phyloP scores from a whole-genome alignment of 257 asterid genomes.

The Parsonsia alboflavescens region DNA sequence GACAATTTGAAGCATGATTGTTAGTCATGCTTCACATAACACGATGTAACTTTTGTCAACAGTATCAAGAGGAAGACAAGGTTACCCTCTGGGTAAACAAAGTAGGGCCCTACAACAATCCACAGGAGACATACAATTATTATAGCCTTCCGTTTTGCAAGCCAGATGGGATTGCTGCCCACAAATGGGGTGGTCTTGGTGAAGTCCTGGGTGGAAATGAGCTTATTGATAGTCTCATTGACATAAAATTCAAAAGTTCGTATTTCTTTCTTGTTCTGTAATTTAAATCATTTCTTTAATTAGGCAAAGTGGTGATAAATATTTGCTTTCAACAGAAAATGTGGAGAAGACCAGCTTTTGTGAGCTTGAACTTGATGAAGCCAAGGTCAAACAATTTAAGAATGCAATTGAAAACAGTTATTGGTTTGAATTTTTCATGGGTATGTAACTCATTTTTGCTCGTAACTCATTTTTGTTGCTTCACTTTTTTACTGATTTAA shows the following conservation, averaged over 20 bases:
- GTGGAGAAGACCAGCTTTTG: slow-evolving; percentile 46
- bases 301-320: slow-evolving; percentile 4
- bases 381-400: slow-evolving; percentile 56
- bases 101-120: slow-evolving; percentile 96
- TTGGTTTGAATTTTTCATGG: slow-evolving; percentile 63
- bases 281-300: slow-evolving; percentile 5
- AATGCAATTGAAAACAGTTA: slow-evolving; percentile 52
- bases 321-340: slow-evolving; percentile 45
- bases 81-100: slow-evolving; percentile 93
- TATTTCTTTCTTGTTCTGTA: slow-evolving; percentile 7
- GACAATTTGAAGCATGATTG: neutral
- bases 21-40: slow-evolving; percentile 19
- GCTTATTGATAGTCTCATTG: slow-evolving; percentile 86
- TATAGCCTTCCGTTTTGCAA: slow-evolving; percentile 91
- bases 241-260: slow-evolving; percentile 76
- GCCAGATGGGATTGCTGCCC: slow-evolving; percentile 60
- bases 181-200: slow-evolving; percentile 99
- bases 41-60: slow-evolving; percentile 17
- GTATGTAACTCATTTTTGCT: slow-evolving; percentile 23
- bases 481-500: neutral
- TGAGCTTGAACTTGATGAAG: slow-evolving; percentile 45
- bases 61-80: slow-evolving; percentile 70
- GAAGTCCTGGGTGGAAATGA: slow-evolving; percentile 99
- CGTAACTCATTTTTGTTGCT: neutral
- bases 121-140: slow-evolving; percentile 96